phyloP scores from a whole-genome alignment of 441 rosid species.

The Adansonia rubrostipa region DNA sequence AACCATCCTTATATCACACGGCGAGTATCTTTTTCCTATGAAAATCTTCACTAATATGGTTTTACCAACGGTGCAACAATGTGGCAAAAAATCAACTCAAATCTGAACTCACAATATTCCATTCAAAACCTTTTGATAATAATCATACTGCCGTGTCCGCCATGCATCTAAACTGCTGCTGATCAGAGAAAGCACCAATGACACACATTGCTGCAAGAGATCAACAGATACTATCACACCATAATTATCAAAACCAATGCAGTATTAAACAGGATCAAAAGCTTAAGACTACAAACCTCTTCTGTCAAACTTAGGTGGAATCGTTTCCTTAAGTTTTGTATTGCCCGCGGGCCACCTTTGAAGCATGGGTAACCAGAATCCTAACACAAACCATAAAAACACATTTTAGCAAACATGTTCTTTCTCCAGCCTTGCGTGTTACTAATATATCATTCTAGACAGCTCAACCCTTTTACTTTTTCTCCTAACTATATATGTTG shows the following conservation, averaged over 20 bases:
- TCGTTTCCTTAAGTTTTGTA: slow-evolving; percentile 87
- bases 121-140: slow-evolving; percentile 92
- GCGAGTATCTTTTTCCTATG: slow-evolving; percentile 14
- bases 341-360: slow-evolving; percentile 91
- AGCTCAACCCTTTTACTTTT: neutral
- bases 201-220: slow-evolving; percentile 87
- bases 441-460: slow-evolving; percentile 17
- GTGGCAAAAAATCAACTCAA: slow-evolving; percentile 19
- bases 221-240: slow-evolving; percentile 26
- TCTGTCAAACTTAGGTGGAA: slow-evolving; percentile 90
- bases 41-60: slow-evolving; percentile 33
- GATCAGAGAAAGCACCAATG: slow-evolving; percentile 91
- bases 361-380: slow-evolving; percentile 98
- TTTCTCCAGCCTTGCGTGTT: slow-evolving; percentile 8
- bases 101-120: slow-evolving; percentile 71
- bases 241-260: slow-evolving; percentile 5
- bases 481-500: neutral
- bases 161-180: slow-evolving; percentile 98
- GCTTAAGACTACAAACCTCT: slow-evolving; percentile 61
- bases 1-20: slow-evolving; percentile 7
- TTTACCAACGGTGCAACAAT: slow-evolving; percentile 26
- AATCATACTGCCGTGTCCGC: slow-evolving; percentile 97
- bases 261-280: slow-evolving; percentile 14
- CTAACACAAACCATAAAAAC: slow-evolving; percentile 44
- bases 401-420: neutral